Conservation (phyloP, 2,329 filamentous ascomycete genomes). For the Didymella pinodella region DNA sequence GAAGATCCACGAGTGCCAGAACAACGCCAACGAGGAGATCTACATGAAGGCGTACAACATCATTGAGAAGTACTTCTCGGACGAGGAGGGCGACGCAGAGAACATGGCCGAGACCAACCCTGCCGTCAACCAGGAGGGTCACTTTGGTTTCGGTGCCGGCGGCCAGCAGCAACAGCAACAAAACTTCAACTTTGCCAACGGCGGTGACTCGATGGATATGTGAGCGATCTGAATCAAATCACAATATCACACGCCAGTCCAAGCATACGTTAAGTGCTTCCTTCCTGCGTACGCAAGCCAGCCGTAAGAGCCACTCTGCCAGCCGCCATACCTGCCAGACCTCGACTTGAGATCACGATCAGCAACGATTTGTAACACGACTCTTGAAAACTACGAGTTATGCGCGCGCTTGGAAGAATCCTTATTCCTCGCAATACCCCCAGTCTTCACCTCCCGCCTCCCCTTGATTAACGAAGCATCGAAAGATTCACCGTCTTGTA, state of each 20-base stretch:
- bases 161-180: conserved; percentile 68
- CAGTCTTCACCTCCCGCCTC: conserved; percentile 35
- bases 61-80: conserved; percentile 99
- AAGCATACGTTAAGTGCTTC: conserved; percentile 13
- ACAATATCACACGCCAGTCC: conserved; percentile 1
- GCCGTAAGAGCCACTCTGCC: conserved; percentile 12
- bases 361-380: conserved; percentile 40
- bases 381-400: conserved; percentile 30
- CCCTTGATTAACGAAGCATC: conserved; percentile 50
- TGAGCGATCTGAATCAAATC: conserved; percentile 52
- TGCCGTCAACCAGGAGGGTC: conserved; percentile 73
- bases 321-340: conserved; percentile 15
- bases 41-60: conserved; percentile 99
- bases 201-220: conserved; percentile 78
- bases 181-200: conserved; percentile 93
- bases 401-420: conserved; percentile 25
- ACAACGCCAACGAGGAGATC: conserved; percentile 99
- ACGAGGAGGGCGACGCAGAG: conserved; percentile 87
- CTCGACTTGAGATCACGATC: conserved; percentile 28
- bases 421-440: conserved; percentile 37
- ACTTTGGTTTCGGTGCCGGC: conserved; percentile 77
- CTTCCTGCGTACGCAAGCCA: conserved; percentile 12
- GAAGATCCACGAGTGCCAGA: conserved; percentile 99
- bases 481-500: conserved; percentile 55
- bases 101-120: conserved; percentile 80